A percentile compares a stretch with the other conserved stretches of the same genome.
Evolutionary conservation across 768 basidiomycete species (phyloP).

Genomic region (Amanita rubescens): DNA sequence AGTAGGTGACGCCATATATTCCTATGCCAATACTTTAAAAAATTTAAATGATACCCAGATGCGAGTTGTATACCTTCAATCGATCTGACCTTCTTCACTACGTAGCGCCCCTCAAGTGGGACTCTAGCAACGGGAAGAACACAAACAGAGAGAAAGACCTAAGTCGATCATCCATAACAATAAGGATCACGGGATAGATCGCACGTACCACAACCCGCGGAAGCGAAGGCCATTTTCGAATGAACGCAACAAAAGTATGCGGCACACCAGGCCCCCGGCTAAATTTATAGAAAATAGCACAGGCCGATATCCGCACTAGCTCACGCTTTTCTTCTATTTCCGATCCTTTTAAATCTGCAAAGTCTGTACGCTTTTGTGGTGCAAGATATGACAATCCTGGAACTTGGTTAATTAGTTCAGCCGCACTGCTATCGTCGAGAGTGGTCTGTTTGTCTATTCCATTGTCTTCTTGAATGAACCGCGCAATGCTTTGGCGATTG

Average conservation of each 20-base stretch:
- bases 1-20: conserved; percentile 57
- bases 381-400: conserved; percentile 13
- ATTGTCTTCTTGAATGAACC: conserved; percentile 39
- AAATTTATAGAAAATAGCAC: conserved; percentile 53
- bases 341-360: conserved; percentile 9
- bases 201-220: conserved; percentile 52
- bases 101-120: conserved; percentile 41
- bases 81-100: conserved; percentile 48
- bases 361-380: background rate
- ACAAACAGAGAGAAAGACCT: conserved; percentile 60
- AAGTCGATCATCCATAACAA: background rate
- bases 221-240: conserved; percentile 60
- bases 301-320: conserved; percentile 38
- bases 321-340: conserved; percentile 18
- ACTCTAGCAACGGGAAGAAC: conserved; percentile 46
- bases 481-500: conserved; percentile 49
- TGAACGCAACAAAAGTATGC: conserved; percentile 57
- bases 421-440: conserved; percentile 10
- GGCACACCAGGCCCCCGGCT: conserved; percentile 49
- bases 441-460: conserved; percentile 8
- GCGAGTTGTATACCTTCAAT: conserved; percentile 35
- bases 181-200: background rate
- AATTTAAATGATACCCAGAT: background rate
- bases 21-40: conserved; percentile 23
- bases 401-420: conserved; percentile 1